Evolutionary conservation across 345 rosid species (phyloP).

Genomic region (Microcos paniculata): DNA sequence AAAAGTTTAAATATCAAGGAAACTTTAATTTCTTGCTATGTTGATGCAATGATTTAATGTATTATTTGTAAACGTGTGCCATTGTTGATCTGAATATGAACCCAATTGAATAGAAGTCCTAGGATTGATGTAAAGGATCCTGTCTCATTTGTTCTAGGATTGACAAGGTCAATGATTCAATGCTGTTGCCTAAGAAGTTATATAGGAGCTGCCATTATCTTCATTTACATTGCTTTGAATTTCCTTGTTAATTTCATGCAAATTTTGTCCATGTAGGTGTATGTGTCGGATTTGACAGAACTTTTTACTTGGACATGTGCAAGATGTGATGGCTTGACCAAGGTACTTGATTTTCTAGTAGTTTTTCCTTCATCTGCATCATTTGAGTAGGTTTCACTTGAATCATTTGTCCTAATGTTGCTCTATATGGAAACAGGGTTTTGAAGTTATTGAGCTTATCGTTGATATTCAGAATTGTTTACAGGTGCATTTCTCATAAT

Average conservation of each 20-base stretch:
- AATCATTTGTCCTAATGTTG: constrained; percentile 12
- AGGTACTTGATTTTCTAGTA: constrained; percentile 37
- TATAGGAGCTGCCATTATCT: neutral
- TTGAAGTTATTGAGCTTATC: constrained; percentile 73
- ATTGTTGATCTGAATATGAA: neutral
- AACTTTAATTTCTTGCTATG: neutral
- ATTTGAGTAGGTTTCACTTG: neutral
- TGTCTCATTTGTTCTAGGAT: neutral
- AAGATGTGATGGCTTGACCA: constrained; percentile 73
- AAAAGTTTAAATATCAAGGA: neutral
- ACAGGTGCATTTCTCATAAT: constrained; percentile 46
- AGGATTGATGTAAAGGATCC: neutral
- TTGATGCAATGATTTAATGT: neutral
- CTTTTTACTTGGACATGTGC: constrained; percentile 88
- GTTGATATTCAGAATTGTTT: constrained; percentile 82
- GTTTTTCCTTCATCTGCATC: neutral
- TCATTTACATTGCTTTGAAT: neutral
- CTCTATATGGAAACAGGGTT: constrained; percentile 57
- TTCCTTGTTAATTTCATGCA: neutral
- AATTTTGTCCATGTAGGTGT: constrained; percentile 51
- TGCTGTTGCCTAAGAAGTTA: neutral
- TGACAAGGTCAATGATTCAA: neutral
- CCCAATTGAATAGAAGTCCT: neutral
- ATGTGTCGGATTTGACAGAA: constrained; percentile 74
- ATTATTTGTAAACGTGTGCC: neutral